phyloP scores from a whole-genome alignment of 73 alveolate species.

The Durusdinium trenchii region DNA sequence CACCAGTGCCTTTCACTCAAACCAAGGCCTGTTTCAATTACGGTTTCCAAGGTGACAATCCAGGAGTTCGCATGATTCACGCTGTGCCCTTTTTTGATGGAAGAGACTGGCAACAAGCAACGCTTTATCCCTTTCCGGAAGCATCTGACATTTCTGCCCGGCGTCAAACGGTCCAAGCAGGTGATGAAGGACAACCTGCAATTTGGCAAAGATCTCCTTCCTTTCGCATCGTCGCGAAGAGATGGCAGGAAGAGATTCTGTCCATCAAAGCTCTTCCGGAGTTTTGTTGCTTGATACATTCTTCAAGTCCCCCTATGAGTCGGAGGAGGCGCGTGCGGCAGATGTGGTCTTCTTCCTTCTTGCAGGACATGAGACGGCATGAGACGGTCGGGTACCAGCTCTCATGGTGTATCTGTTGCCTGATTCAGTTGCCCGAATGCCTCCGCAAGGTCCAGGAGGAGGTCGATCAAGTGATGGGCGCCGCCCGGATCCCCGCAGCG shows the following conservation, averaged over 20 bases:
- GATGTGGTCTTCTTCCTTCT: not conserved
- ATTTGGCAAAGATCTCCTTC: not conserved
- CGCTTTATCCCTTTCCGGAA: not conserved
- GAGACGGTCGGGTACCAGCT: slow-evolving; percentile 10
- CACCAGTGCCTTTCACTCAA: too few species aligned
- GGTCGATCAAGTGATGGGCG: not conserved
- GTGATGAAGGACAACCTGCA: slow-evolving; percentile 2
- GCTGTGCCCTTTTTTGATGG: not conserved
- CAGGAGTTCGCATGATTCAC: not conserved
- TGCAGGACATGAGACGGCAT: slow-evolving; percentile 18
- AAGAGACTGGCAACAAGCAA: slow-evolving; percentile 23
- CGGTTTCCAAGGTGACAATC: not conserved
- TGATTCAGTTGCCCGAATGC: not conserved
- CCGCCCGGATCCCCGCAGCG: not conserved
- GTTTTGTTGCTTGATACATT: not conserved
- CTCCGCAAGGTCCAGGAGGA: not conserved
- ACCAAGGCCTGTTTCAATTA: not conserved
- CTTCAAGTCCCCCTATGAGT: not conserved
- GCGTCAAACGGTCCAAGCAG: not conserved
- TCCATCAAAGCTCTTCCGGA: not conserved
- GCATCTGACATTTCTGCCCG: slow-evolving; percentile 21
- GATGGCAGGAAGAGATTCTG: not conserved
- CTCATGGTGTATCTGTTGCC: not conserved
- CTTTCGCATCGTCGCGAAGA: not conserved
- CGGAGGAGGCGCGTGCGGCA: slow-evolving; percentile 30